Base-by-base conservation (phyloP, 345 rosid genomes). In the Salix arbutifolia region DNA sequence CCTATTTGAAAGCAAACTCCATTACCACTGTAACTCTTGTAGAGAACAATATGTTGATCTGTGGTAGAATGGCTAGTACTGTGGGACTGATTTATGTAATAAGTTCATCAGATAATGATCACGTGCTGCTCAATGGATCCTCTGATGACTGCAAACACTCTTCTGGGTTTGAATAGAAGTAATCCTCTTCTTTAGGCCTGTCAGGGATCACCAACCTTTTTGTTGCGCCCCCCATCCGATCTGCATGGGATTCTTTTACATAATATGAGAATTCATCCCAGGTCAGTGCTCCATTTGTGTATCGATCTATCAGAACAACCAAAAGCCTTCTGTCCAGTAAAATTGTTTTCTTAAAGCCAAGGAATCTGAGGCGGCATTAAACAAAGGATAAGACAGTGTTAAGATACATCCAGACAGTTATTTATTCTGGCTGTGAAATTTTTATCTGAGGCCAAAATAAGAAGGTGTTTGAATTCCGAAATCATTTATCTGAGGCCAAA, bases 151-250 rank as follows among this genome's bases (percentile, higher is more conserved):
- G 86, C 82, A 96, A 86, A 76, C 99, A 96, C 78, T 96, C 99
- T 71, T 93, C 91, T 5, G 99, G 98, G 81, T 96, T 96, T 38
- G 99, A 89, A 76, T 89, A 96, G 85, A 93, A 96, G 81, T 92
- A 93, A 58, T 96, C 98, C 83, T 96, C 99, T 79, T 92, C 98
- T 72, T 93, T 96, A 3, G 98, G 99, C 78, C 80, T 86, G 73
- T 90, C 94, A 13, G 91, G 94, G 40, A 93, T 88, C 69, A 91
- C 90, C 80, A 83, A 67, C 76, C 99, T 83, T 53, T 74, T 86
- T 33, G 73, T 84, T 2, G 94, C 91, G 61, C 88, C 89, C 52
- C 99, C 98, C 87, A 90, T 89, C 76, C 92, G 86, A 76, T 82
- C 74, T n/a, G 78, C 87, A 77, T 96, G 99, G 72, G 86, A 72